These are phyloP conservation scores for Citrus mangshanensis DNA, from an alignment of 345 rosid genomes.

Conservation along the genomic window DNA sequence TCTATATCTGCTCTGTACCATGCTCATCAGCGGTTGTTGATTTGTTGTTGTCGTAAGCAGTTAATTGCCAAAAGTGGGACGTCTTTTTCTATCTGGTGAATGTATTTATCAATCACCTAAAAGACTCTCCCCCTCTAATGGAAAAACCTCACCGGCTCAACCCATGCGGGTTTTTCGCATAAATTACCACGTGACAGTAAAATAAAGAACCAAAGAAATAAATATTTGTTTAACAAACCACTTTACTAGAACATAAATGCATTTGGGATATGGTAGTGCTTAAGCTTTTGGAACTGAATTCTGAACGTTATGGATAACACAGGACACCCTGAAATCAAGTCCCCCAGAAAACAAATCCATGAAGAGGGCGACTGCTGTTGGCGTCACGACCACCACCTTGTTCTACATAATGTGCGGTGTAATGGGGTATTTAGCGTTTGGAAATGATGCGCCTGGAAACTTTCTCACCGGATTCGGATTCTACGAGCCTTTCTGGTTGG, in stretches of 20 bases:
- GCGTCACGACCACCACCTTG: slow-evolving; percentile 55
- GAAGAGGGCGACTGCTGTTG: slow-evolving; percentile 59
- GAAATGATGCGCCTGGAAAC: slow-evolving; percentile 79
- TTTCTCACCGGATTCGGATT: slow-evolving; percentile 90
- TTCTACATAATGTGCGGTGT: slow-evolving; percentile 80
- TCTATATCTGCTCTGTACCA: neutral
- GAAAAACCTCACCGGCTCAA: neutral
- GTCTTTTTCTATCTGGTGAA: neutral
- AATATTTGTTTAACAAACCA: too few species aligned
- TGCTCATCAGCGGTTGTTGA: neutral
- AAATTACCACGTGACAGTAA: too few species aligned
- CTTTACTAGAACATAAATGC: neutral
- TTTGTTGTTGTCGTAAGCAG: neutral
- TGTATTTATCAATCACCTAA: neutral
- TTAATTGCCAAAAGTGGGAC: neutral
- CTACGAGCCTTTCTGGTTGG: slow-evolving; percentile 80
- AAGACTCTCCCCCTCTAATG: neutral
- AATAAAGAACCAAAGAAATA: too few species aligned
- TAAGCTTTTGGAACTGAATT: neutral
- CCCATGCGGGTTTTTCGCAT: too few species aligned
- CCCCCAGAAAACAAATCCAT: slow-evolving; percentile 66
- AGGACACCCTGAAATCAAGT: slow-evolving; percentile 61
- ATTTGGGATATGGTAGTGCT: neutral
- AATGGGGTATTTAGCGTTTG: slow-evolving; percentile 85
- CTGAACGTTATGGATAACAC: neutral